Evolutionary conservation across 495 filamentous ascomycete genomes (phyloP), one percentile per base, ranked within the genome.

Genomic region (Beverwykella pulmonaria): DNA sequence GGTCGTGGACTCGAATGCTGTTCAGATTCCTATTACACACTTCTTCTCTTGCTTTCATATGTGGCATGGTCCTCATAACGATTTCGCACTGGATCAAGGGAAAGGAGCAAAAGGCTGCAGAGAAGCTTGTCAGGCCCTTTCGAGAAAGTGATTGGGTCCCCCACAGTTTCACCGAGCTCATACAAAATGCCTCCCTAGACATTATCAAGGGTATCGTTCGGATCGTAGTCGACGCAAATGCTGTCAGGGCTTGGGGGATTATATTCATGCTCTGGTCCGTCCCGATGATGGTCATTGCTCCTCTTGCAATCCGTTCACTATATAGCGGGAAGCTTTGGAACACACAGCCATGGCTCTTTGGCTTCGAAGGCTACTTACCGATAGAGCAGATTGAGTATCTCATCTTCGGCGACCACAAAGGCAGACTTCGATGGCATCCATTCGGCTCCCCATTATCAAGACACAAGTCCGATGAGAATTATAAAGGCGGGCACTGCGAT

Each of bases 281-380:
- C n/a, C 14, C 19, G 19, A 53, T 65, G 25, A n/a, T 59, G 9
- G 10, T 59, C 3, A 0, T 60, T 9, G 59, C 41, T 1, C 70
- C 56, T 0, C 59, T 67, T 0, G 10, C 73, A 4, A n/a, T 73
- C 6, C 20, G 46, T 29, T 49, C 46, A 14, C 20, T 69, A 7
- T 70, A 71, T 34, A 52, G 44, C 32, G 76, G 64, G 23, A 67
- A 67, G 57, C 57, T 67, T 26, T 68, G 56, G 58, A 19, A 44
- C 15, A 53, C 69, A 1, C 75, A 78, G 65, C 61, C 71, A 14
- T 78, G 72, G 73, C 64, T 78, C 36, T 76, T 78, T 58, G 76
- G 75, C 39, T 59, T 78, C 48, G 76, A 78, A 58, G 76, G 75
- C 22, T 68, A 74, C 49, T 27, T 75, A 29, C 30, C 57, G 25